These are phyloP conservation scores for Vanderwaltozyma yarrowii DNA, from an alignment of 805 yeast species.

Conservation along the genomic window DNA sequence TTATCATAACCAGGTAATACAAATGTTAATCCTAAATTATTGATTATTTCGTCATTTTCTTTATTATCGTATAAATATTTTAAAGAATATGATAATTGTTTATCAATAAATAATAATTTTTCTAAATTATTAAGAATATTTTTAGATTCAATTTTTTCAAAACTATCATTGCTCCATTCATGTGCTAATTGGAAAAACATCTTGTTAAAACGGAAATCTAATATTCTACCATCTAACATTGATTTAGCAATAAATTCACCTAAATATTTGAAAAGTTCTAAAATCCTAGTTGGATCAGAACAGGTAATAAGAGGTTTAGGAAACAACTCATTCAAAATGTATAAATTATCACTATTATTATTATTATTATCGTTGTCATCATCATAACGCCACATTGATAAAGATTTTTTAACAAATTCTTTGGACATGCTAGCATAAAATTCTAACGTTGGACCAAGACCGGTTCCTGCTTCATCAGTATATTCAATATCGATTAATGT, in stretches of 20 bases:
- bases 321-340: slow-evolving; percentile 48
- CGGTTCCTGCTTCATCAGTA: slow-evolving; percentile 88
- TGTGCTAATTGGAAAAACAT: slow-evolving; percentile 56
- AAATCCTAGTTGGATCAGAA: slow-evolving; percentile 32
- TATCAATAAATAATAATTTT: slow-evolving; percentile 44
- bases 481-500: slow-evolving; percentile 80
- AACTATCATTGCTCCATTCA: slow-evolving; percentile 6
- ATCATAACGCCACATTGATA: slow-evolving; percentile 52
- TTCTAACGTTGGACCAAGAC: slow-evolving; percentile 92
- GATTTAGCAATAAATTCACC: slow-evolving; percentile 87
- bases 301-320: slow-evolving; percentile 50
- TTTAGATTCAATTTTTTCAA: slow-evolving; percentile 3
- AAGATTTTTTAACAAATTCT: slow-evolving; percentile 50
- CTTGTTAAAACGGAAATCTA: slow-evolving; percentile 71
- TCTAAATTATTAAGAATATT: slow-evolving; percentile 22
- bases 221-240: slow-evolving; percentile 72
- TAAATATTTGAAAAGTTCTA: slow-evolving; percentile 49
- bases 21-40: slow-evolving; percentile 51
- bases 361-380: slow-evolving; percentile 20
- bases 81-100: slow-evolving; percentile 48
- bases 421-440: slow-evolving; percentile 76
- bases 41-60: slow-evolving; percentile 19
- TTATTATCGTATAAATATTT: slow-evolving; percentile 38
- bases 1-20: slow-evolving; percentile 72
- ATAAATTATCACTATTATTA: slow-evolving; percentile 30